Evolutionary conservation across 78 protist genomes (phyloP), one percentile per base, ranked within the genome.

Genomic region (Isochrysis galbana): DNA sequence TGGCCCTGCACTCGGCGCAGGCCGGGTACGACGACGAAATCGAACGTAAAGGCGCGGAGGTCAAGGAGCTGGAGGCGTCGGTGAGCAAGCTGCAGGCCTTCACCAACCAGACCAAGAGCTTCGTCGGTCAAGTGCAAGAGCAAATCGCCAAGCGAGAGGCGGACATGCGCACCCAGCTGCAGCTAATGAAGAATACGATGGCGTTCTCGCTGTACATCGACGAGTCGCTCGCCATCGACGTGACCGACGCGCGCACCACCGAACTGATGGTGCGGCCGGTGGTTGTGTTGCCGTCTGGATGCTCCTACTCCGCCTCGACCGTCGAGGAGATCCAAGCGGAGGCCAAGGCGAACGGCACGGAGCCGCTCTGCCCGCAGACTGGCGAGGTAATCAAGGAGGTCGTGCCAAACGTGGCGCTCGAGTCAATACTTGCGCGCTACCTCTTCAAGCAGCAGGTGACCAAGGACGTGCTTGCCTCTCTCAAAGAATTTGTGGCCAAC

Each of bases 201-300:
- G 82, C 82, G n/a, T 72, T 72, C 42, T 38, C 82, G 82, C 82
- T 72, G n/a, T 72, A n/a, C 82, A 72, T 72, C 42, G 82, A 72
- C 82, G 82, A 72, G 42, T 10, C 82, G 82, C 82, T 72, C 42
- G n/a, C 5, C 46, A 36, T 72, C 36, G 82, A 72, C 42, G 46
- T 72, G 44, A 72, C 42, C 26, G 82, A 72, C 82, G 46, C 82
- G 54, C 42, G 5, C 46, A 36, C 82, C 42, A 72, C 82, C 32
- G 17, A 54, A 19, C 32, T 54, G 67, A 21, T 54, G 32, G 67
- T 25, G 77, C 77, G 19, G 23, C 82, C 82, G 14, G 42, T 34
- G 22, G 82, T 72, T 5, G 82, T 72, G n/a, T 19, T 34, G 14
- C 82, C 82, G 82, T n/a, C 42, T 5, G 82, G 82, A 38, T 5